phyloP scores from a whole-genome alignment of 495 filamentous ascomycete genomes.

The Penicillium silybi region DNA sequence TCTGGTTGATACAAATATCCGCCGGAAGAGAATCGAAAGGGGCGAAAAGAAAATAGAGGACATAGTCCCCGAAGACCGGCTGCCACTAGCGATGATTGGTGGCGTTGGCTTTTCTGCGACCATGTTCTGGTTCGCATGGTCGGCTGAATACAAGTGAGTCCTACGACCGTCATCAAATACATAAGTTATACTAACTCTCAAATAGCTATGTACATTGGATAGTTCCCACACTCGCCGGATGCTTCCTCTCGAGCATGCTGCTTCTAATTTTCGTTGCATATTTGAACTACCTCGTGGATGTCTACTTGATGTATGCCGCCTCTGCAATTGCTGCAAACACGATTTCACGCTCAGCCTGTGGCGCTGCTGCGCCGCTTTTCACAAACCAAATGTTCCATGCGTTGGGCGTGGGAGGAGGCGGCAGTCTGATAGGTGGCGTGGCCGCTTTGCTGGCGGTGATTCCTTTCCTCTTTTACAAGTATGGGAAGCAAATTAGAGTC shows the following conservation, averaged over 20 bases:
- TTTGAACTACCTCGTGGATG: constrained; percentile 28
- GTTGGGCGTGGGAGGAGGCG: constrained; percentile 53
- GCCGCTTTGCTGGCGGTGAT: constrained; percentile 40
- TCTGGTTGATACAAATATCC: constrained; percentile 14
- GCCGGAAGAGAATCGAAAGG: background rate
- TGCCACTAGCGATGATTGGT: constrained; percentile 54
- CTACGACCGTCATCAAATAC: background rate
- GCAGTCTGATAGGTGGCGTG: constrained; percentile 43
- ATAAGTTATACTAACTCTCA: constrained; percentile 13
- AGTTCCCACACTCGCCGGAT: constrained; percentile 42
- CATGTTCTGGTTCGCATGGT: constrained; percentile 60
- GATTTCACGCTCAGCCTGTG: constrained; percentile 25
- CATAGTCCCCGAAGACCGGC: constrained; percentile 20
- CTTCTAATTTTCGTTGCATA: constrained; percentile 37
- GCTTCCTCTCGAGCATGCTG: constrained; percentile 29
- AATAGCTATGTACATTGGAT: constrained; percentile 39
- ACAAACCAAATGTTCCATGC: constrained; percentile 28
- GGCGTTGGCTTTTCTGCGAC: constrained; percentile 49
- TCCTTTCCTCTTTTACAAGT: constrained; percentile 50
- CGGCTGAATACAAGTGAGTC: constrained; percentile 32
- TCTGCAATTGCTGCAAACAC: constrained; percentile 30
- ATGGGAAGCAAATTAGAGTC: constrained; percentile 42
- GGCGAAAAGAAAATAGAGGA: constrained; percentile 11
- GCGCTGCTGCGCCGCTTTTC: constrained; percentile 29
- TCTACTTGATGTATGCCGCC: constrained; percentile 28